Base-by-base conservation (phyloP, 2,329 filamentous ascomycete species). In the Xylariomycetidae sp. region DNA sequence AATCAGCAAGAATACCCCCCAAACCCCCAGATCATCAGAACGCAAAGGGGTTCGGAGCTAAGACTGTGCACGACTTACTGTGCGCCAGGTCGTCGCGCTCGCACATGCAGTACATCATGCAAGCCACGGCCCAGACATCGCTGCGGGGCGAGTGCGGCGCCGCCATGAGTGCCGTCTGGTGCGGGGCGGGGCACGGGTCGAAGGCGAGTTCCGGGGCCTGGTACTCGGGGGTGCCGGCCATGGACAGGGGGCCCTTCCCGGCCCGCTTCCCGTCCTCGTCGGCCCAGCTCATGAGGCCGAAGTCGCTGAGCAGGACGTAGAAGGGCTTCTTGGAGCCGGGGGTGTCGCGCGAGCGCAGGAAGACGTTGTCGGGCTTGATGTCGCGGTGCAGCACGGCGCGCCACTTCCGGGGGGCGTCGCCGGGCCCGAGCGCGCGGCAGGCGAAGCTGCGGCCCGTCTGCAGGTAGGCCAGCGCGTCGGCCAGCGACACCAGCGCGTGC, bases 301-400 rank as follows among this genome's bases (percentile, higher is more conserved):
- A 44, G 25, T 48, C 45, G 2, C 40, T 37, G 8, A 48, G 34
- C 10, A 48, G 19, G 9, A 38, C 34, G 26, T 47, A 40, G 13
- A 40, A 32, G 0, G 40, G 42, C n/a, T 45, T 43, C 5, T 10
- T 31, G 12, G 42, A 47, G 14, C 40, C 39, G 3, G 38, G 42
- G 5, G 42, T 42, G 19, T 40, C 31, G 34, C 38, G 36, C 16
- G 40, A 46, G n/a, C 37, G 33, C 10, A 48, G 33, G 37, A 48
- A 42, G 25, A 48, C 34, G 26, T 48, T 48, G 34, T 34, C 38
- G 13, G 43, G 43, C 24, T 44, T 48, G 32, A 46, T 46, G 19
- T 48, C 45, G n/a, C 45, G 34, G 25, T 48, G 46, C 12, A 47
- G 20, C 2, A 48, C 31, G 9, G 45, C 37, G 25, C 10, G 29